Base-by-base conservation (phyloP, 2,329 filamentous ascomycete genomes). In the Aspergillus intermedius region DNA sequence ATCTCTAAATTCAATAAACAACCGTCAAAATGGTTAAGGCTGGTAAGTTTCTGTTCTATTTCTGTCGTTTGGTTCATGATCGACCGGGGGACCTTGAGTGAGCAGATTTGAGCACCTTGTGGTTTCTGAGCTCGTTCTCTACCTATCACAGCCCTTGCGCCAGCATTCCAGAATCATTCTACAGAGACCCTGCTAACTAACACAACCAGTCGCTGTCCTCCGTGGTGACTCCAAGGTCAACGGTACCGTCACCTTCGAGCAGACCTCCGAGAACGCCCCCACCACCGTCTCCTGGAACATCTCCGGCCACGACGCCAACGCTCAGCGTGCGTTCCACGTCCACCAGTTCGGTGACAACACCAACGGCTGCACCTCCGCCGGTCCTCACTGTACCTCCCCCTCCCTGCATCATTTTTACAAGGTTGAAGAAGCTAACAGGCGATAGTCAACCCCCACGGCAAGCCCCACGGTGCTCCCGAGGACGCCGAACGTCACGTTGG, bases 301-400 rank as follows among this genome's bases (percentile, higher is more conserved):
- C 75, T 80, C 81, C 54, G 91, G 93, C 76, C 80, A 96, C 76
- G 91, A 97, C 70, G 67, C 91, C 76, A 95, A 95, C 73, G 91
- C 93, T 69, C 83, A 95, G 84, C 91, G 93, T 76, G 93, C 89
- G 74, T 90, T 97, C 82, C 93, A 98, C 81, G 85, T 98, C 69
- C 93, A 98, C 80, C 88, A 93, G 74, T 98, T 95, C 68, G 93
- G 93, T 72, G 93, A 97, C 82, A 97, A 97, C 83, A 97, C 93
- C 81, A 98, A 98, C 77, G 93, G 93, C 74, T 98, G 93, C 87
- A 97, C 91, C 60, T 95, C 88, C 60, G 93, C 93, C 60, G 93
- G 93, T 47, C 91, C 93, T 74, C 93, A 98, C 80, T 98, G 90
- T 95, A 78, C 71, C 88, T 76, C 8, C 12, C 49, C 25, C 34